These are phyloP conservation scores for Penicilliopsis zonata DNA, from an alignment of 495 filamentous ascomycete species.

Conservation along the genomic window DNA sequence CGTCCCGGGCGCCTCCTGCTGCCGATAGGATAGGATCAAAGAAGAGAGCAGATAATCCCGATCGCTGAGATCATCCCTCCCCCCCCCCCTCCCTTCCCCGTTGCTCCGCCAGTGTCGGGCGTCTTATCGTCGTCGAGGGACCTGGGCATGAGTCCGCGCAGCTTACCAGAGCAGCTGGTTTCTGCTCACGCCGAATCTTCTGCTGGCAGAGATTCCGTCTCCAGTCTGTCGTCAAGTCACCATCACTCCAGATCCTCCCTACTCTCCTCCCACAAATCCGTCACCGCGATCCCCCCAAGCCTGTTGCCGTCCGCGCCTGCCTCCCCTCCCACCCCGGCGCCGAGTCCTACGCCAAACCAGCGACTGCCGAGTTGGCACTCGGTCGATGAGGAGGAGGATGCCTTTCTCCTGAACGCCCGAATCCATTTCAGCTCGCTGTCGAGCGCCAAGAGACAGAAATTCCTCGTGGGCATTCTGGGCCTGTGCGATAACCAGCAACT, in stretches of 20 bases:
- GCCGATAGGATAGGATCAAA: too few species aligned
- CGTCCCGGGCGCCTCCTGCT: too few species aligned
- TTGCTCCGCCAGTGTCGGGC: constrained; percentile 20
- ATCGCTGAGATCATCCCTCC: neutral
- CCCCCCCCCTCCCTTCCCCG: constrained; percentile 4
- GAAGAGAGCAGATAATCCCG: too few species aligned
- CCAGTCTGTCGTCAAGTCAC: constrained; percentile 20
- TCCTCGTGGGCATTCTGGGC: constrained; percentile 76
- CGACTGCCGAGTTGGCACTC: constrained; percentile 46
- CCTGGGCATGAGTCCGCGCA: constrained; percentile 19
- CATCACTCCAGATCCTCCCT: constrained; percentile 38
- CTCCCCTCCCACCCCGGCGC: constrained; percentile 57
- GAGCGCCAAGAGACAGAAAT: constrained; percentile 41
- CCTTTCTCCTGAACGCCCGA: constrained; percentile 40
- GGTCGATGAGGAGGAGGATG: constrained; percentile 41
- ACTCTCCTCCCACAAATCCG: constrained; percentile 38
- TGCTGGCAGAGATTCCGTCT: constrained; percentile 21
- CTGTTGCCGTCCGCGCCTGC: constrained; percentile 54
- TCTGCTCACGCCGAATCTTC: constrained; percentile 15
- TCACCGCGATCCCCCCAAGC: constrained; percentile 42
- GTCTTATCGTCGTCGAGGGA: constrained; percentile 17
- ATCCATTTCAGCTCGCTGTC: constrained; percentile 42
- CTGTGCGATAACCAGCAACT: constrained; percentile 89
- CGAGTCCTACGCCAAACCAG: constrained; percentile 53
- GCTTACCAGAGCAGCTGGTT: constrained; percentile 18